phyloP scores from a whole-genome alignment of 208 protist genomes.

The Trypanosoma cruzi region DNA sequence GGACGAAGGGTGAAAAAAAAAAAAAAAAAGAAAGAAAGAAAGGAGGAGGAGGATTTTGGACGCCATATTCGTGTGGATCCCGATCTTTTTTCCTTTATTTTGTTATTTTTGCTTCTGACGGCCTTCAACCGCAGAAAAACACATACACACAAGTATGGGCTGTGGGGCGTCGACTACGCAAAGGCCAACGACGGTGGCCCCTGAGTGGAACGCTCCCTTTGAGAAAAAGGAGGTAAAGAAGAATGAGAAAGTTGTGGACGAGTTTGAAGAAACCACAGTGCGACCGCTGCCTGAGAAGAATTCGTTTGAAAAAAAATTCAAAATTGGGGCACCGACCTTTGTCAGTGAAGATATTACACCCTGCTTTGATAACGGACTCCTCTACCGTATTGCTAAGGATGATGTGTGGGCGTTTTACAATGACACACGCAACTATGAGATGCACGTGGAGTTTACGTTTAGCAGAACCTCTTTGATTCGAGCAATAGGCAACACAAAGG shows the following conservation, averaged over 20 bases:
- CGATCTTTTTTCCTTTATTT: too few species aligned
- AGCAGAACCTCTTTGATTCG: slow-evolving; percentile 16
- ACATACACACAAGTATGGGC: slow-evolving; percentile 10
- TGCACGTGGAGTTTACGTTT: slow-evolving; percentile 33
- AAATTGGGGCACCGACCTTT: slow-evolving; percentile 14
- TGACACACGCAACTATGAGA: slow-evolving; percentile 30
- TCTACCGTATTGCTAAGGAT: slow-evolving; percentile 43
- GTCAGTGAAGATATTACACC: slow-evolving; percentile 22
- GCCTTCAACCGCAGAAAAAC: too few species aligned
- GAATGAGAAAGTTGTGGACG: slow-evolving; percentile 22
- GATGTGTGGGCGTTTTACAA: slow-evolving; percentile 50
- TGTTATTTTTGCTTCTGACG: too few species aligned
- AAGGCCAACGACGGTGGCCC: neutral
- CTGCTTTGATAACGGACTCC: slow-evolving; percentile 38
- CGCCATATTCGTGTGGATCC: too few species aligned
- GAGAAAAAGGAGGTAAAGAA: neutral
- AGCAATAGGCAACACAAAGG: slow-evolving; percentile 16
- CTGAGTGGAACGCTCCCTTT: too few species aligned
- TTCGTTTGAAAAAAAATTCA: slow-evolving; percentile 12
- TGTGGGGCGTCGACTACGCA: slow-evolving; percentile 6
- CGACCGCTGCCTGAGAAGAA: slow-evolving; percentile 8
- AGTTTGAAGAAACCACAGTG: slow-evolving; percentile 31
- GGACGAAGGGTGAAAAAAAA: too few species aligned
- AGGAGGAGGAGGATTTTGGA: too few species aligned
- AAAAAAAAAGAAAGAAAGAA: too few species aligned